These are phyloP conservation scores for Podospora fimiseda DNA, from an alignment of 495 filamentous ascomycete genomes.

Conservation along the genomic window DNA sequence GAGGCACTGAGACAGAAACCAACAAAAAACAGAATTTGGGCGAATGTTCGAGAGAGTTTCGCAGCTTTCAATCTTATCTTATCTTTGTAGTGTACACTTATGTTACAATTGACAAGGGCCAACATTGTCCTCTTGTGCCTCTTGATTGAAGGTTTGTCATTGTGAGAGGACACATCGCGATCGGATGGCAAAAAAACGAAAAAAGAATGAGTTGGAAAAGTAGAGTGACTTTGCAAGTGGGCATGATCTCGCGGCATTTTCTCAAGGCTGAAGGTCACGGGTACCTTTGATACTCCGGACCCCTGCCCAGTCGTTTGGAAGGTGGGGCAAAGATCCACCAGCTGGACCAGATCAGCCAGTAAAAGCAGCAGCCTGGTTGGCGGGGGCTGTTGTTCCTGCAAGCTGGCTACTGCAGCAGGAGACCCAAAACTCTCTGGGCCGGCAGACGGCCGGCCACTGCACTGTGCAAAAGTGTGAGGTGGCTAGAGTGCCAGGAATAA, in stretches of 20 bases:
- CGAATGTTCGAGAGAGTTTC: background rate
- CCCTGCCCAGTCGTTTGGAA: background rate
- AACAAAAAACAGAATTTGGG: background rate
- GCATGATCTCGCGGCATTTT: background rate
- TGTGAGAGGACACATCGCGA: no score
- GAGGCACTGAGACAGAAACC: no score
- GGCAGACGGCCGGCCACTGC: no score
- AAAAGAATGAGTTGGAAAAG: background rate
- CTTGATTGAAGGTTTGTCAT: no score
- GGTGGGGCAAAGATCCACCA: background rate
- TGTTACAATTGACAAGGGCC: no score
- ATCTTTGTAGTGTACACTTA: no score
- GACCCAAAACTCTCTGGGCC: background rate
- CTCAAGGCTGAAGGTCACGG: slow-evolving; percentile 2
- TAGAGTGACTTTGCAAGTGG: background rate
- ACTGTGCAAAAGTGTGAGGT: slow-evolving; percentile 17
- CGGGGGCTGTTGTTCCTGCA: background rate
- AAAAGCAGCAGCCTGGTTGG: background rate
- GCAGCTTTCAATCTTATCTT: no score
- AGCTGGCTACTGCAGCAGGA: background rate
- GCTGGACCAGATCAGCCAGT: background rate
- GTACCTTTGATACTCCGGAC: background rate
- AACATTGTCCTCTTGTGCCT: no score
- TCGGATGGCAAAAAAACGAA: background rate
- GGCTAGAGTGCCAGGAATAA: slow-evolving; percentile 22